Base-by-base conservation (phyloP, 1,139 yeast species). In the Nakaseomyces delphensis region DNA sequence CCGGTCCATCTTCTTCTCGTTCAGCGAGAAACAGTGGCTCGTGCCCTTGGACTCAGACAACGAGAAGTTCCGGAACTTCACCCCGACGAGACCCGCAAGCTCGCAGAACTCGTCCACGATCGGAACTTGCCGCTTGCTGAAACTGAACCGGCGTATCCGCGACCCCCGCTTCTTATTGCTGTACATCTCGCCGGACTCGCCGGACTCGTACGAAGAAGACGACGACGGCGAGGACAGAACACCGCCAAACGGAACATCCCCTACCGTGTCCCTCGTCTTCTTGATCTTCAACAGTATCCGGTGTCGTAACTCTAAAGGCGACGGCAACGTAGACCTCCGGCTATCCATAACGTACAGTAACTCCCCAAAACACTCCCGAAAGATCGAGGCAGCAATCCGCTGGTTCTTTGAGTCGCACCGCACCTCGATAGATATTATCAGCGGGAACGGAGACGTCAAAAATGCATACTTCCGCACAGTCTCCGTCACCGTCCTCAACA, bases 11-110 rank as follows among this genome's bases (percentile, higher is more conserved):
- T 78, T 66, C 47, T 83, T 77, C 56, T 91, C 98, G 46, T 82
- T 80, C 45, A 93, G 71, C 2, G 97, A 87, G 57, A 89, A 91
- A 46, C 89, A 78, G 61, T 89, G 97, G 51, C 83, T 83, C 45
- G 64, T 68, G 0, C 84, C 74, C 56, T 87, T 86, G 0, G 96
- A 84, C 53, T 83, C 94, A 0, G 96, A 95, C 29, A 85, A 66
- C 0, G 95, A 79, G 55, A 87, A 86, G 59, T 86, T 86, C 23
- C 84, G 69, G 57, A 83, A 89, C 55, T 82, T 85, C 29, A 77
- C 58, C 0, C 96, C 96, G 49, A 79, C 77, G 3, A 44, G 80
- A 49, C 63, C 83, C 76, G 45, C 86, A 70, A 23, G 85, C 81
- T 52, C 59, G 8, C 89, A 74, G 8, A 91, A 62, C 39, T 73